Evolutionary conservation across 2,329 filamentous ascomycete species (phyloP).

Genomic region (Monilinia fructigena): DNA sequence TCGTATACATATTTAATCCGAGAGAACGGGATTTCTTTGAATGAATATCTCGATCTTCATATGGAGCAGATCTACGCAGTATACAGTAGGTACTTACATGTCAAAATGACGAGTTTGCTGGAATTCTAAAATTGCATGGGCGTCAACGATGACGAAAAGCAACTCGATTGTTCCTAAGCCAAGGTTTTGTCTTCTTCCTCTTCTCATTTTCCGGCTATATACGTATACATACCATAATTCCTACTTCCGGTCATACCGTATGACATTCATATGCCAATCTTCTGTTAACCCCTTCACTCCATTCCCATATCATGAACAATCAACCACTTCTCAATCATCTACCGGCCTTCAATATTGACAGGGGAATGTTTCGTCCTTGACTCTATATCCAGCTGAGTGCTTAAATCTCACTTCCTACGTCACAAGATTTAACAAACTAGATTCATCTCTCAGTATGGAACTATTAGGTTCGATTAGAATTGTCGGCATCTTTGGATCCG

Average conservation of each 20-base stretch:
- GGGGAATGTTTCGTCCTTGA: not conserved
- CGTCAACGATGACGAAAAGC: not conserved
- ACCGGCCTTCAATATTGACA: not conserved
- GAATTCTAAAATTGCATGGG: not conserved
- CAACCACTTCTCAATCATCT: too few species aligned
- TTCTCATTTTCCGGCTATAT: not conserved
- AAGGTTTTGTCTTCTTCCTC: not conserved
- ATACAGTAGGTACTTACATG: not conserved
- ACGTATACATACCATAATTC: not conserved
- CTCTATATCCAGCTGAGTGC: not conserved
- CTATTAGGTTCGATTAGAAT: too few species aligned
- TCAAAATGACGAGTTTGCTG: not conserved
- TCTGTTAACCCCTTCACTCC: not conserved
- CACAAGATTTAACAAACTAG: too few species aligned
- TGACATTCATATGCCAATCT: not conserved
- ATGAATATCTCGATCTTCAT: not conserved
- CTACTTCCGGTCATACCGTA: not conserved
- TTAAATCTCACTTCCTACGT: too few species aligned
- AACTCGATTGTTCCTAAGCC: not conserved
- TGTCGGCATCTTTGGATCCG: not conserved
- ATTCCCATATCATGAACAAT: not conserved
- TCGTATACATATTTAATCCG: not conserved
- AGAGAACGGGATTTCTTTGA: not conserved
- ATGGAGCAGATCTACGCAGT: not conserved
- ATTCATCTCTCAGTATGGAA: too few species aligned